Conservation (phyloP, 805 yeast genomes). For the Candida anglica region DNA sequence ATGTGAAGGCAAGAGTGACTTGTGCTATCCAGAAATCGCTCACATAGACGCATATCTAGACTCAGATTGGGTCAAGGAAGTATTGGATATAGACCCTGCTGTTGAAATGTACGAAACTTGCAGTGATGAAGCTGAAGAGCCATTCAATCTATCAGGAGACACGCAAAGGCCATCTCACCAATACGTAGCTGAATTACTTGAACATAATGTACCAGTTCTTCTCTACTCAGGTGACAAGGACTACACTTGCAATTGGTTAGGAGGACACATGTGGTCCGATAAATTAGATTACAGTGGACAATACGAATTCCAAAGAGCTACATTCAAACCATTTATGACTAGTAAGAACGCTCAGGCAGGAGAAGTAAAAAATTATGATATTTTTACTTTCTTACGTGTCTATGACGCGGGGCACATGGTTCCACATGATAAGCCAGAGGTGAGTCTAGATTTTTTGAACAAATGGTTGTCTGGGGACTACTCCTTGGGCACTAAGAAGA, state of each 20-base stretch:
- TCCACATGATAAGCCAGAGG: slow-evolving; percentile 82
- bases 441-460: slow-evolving; percentile 76
- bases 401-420: slow-evolving; percentile 96
- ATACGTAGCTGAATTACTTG: slow-evolving; percentile 44
- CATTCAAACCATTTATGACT: slow-evolving; percentile 37
- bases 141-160: slow-evolving; percentile 58
- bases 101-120: slow-evolving; percentile 44
- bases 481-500: slow-evolving; percentile 12
- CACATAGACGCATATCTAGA: slow-evolving; percentile 51
- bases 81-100: slow-evolving; percentile 53
- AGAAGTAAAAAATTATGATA: slow-evolving; percentile 66
- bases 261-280: slow-evolving; percentile 40
- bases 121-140: slow-evolving; percentile 46
- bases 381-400: slow-evolving; percentile 77
- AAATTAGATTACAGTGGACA: slow-evolving; percentile 21
- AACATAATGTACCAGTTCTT: slow-evolving; percentile 35
- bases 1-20: slow-evolving; percentile 46
- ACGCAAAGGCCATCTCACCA: slow-evolving; percentile 70
- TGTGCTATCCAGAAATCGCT: slow-evolving; percentile 51
- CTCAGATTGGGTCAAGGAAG: slow-evolving; percentile 47
- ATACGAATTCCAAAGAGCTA: slow-evolving; percentile 13
- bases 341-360: slow-evolving; percentile 51
- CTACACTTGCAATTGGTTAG: slow-evolving; percentile 44
- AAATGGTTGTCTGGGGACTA: slow-evolving; percentile 78
- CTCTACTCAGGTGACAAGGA: slow-evolving; percentile 45